Evolutionary conservation across 2,329 filamentous ascomycete genomes (phyloP).

Genomic region (Fusarium coicis): DNA sequence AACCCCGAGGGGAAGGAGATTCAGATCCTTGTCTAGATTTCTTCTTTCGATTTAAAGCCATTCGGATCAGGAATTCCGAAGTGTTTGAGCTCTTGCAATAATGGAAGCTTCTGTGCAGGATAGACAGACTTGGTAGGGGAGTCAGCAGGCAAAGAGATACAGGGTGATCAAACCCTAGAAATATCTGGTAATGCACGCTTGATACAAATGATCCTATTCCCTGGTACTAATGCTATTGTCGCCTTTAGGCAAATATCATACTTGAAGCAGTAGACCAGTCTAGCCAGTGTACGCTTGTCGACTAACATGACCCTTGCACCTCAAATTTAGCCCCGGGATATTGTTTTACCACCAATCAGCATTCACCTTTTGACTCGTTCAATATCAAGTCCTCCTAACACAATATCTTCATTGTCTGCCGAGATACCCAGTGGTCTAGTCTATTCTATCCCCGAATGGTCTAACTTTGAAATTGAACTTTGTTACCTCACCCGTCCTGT

Average conservation of each 20-base stretch:
- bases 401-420: background rate
- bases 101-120: background rate
- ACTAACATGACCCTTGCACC: slow-evolving; percentile 2
- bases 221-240: background rate
- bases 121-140: background rate
- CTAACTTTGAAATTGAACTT: slow-evolving; percentile 29
- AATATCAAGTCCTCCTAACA: background rate
- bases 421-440: background rate
- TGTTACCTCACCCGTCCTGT: slow-evolving; percentile 43
- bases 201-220: background rate
- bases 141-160: background rate
- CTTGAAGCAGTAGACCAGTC: background rate
- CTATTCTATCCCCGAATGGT: background rate
- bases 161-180: background rate
- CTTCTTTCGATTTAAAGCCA: no score
- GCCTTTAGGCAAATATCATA: slow-evolving; percentile 22
- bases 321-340: background rate
- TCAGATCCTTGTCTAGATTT: background rate
- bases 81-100: background rate
- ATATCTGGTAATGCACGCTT: background rate
- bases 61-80: background rate
- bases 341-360: slow-evolving; percentile 17
- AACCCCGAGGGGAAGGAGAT: slow-evolving; percentile 3
- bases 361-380: background rate
- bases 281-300: background rate